phyloP scores from a whole-genome alignment of 176 grass and related monocot genomes.

The Aegilops sharonensis region DNA sequence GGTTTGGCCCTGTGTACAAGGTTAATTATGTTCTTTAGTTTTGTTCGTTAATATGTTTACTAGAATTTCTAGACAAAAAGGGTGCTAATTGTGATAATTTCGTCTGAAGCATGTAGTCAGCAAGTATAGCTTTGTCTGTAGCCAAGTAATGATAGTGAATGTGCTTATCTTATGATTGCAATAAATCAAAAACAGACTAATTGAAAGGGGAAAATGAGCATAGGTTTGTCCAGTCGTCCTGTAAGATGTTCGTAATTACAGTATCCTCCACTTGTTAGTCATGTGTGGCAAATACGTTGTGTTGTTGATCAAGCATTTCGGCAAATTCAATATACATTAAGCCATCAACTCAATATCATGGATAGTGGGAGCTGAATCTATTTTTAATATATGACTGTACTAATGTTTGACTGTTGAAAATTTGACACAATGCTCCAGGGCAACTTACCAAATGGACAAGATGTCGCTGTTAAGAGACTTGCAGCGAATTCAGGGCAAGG shows the following conservation, averaged over 20 bases:
- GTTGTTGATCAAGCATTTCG: neutral
- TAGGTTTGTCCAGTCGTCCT: neutral
- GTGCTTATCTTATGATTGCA: neutral
- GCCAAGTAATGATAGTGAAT: neutral
- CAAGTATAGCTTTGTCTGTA: neutral
- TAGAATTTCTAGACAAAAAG: neutral
- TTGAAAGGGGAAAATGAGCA: neutral
- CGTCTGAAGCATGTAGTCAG: neutral
- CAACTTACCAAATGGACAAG: conserved; percentile 7
- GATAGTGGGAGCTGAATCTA: neutral
- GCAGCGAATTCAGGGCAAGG: conserved; percentile 52
- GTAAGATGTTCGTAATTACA: neutral
- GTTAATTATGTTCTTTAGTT: neutral
- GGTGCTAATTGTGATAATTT: neutral
- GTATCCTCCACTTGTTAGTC: neutral
- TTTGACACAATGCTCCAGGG: conserved; percentile 37
- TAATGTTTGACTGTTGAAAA: neutral
- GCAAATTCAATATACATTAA: neutral
- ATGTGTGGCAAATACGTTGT: neutral
- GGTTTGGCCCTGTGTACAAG: conserved; percentile 59
- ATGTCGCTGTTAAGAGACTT: conserved; percentile 54
- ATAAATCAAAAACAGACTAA: neutral
- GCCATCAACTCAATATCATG: neutral
- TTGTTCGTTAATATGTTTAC: neutral
- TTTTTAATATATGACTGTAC: neutral